Conservation (phyloP, 2,329 filamentous ascomycete genomes). For the Macroventuria anomochaeta region DNA sequence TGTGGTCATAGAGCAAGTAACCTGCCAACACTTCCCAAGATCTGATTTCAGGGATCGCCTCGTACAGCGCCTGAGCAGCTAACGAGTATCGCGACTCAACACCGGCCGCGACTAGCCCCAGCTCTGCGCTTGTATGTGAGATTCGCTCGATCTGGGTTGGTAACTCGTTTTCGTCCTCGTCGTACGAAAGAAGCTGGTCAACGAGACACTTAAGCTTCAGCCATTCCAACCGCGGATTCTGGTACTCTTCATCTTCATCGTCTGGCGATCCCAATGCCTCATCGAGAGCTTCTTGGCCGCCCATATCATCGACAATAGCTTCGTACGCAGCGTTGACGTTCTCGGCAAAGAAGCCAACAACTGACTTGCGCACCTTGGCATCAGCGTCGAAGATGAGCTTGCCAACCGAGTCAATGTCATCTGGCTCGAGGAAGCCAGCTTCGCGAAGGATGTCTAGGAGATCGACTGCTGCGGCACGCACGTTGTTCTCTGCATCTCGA, state of each 20-base stretch:
- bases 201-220: slow-evolving; percentile 89
- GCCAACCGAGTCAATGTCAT: slow-evolving; percentile 88
- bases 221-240: slow-evolving; percentile 81
- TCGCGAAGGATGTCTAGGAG: slow-evolving; percentile 83
- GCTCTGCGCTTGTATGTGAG: slow-evolving; percentile 49
- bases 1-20: slow-evolving; percentile 92
- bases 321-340: slow-evolving; percentile 84
- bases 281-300: slow-evolving; percentile 76
- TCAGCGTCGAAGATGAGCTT: slow-evolving; percentile 90
- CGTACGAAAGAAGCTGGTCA: slow-evolving; percentile 82
- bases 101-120: slow-evolving; percentile 63
- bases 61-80: slow-evolving; percentile 84
- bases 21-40: slow-evolving; percentile 89
- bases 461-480: slow-evolving; percentile 80
- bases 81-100: slow-evolving; percentile 84
- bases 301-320: slow-evolving; percentile 80
- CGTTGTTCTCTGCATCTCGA: slow-evolving; percentile 78
- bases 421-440: slow-evolving; percentile 84
- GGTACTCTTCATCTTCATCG: slow-evolving; percentile 76
- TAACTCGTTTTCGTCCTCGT: slow-evolving; percentile 69
- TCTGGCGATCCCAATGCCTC: slow-evolving; percentile 74
- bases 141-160: slow-evolving; percentile 56
- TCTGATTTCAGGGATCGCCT: slow-evolving; percentile 78
- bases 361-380: slow-evolving; percentile 81
- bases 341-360: slow-evolving; percentile 87